A percentile compares a stretch with the other conserved stretches of the same genome.
These are phyloP conservation scores for Murraya koenigii DNA, from an alignment of 345 rosid genomes.

Conservation along the genomic window DNA sequence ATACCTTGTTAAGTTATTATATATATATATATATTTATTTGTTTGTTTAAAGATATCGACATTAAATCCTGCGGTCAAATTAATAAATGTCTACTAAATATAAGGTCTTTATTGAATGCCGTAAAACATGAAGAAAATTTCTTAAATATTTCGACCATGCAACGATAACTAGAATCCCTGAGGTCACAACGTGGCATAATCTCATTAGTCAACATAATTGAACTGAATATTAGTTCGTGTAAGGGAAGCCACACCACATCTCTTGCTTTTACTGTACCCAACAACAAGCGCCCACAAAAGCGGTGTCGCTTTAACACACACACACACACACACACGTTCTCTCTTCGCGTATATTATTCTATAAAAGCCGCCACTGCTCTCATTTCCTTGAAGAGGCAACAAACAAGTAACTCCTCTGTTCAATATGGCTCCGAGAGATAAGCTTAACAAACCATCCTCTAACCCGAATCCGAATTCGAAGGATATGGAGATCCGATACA, in stretches of 20 bases:
- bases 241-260: slow-evolving; percentile 57
- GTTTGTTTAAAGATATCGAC: no score
- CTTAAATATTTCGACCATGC: background rate
- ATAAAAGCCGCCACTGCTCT: slow-evolving; percentile 21
- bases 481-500: slow-evolving; percentile 61
- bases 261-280: slow-evolving; percentile 44
- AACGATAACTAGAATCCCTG: background rate
- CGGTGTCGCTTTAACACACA: slow-evolving; percentile 39
- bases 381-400: background rate
- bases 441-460: slow-evolving; percentile 18
- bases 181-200: slow-evolving; percentile 23
- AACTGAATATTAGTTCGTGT: slow-evolving; percentile 19
- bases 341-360: slow-evolving; percentile 2
- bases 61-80: no score
- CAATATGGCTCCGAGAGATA: slow-evolving; percentile 52
- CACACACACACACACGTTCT: background rate
- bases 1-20: no score
- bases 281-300: slow-evolving; percentile 51
- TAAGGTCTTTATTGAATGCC: no score
- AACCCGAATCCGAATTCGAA: slow-evolving; percentile 13
- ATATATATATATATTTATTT: no score
- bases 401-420: background rate
- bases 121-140: background rate
- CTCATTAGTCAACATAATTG: slow-evolving; percentile 19
- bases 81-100: no score